phyloP scores from a whole-genome alignment of 2,329 filamentous ascomycete genomes.

The Colletotrichum shisoi region DNA sequence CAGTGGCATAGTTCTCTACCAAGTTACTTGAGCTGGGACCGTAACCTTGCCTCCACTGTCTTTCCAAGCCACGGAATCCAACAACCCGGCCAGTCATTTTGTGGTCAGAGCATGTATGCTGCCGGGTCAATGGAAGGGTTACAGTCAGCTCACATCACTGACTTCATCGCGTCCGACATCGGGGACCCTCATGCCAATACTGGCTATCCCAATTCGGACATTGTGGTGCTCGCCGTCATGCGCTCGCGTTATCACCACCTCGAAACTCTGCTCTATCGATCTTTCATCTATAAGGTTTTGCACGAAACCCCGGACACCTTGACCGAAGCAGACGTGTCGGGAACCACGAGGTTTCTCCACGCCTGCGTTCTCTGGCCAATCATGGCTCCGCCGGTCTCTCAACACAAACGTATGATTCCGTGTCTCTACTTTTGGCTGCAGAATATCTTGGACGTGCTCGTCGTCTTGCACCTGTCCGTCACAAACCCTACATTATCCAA shows the following conservation, averaged over 20 bases:
- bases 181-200: background rate
- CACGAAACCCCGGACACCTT: slow-evolving; percentile 62
- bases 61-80: slow-evolving; percentile 48
- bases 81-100: slow-evolving; percentile 16
- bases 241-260: slow-evolving; percentile 67
- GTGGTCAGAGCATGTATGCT: slow-evolving; percentile 50
- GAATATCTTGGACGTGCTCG: slow-evolving; percentile 65
- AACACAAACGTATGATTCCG: slow-evolving; percentile 66
- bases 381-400: slow-evolving; percentile 63
- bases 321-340: slow-evolving; percentile 61
- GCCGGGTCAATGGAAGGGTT: slow-evolving; percentile 50
- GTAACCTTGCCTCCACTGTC: slow-evolving; percentile 56
- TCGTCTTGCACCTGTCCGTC: slow-evolving; percentile 63
- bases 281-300: slow-evolving; percentile 67
- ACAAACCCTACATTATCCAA: slow-evolving; percentile 59
- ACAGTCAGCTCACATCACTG: background rate
- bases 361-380: slow-evolving; percentile 68
- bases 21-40: slow-evolving; percentile 63
- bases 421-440: slow-evolving; percentile 69
- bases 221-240: slow-evolving; percentile 63
- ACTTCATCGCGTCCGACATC: background rate
- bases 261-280: slow-evolving; percentile 65
- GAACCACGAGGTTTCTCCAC: slow-evolving; percentile 64
- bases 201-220: slow-evolving; percentile 12
- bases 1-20: slow-evolving; percentile 64